These are phyloP conservation scores for Eucalyptus curtisii DNA, from an alignment of 345 rosid species.

Conservation along the genomic window DNA sequence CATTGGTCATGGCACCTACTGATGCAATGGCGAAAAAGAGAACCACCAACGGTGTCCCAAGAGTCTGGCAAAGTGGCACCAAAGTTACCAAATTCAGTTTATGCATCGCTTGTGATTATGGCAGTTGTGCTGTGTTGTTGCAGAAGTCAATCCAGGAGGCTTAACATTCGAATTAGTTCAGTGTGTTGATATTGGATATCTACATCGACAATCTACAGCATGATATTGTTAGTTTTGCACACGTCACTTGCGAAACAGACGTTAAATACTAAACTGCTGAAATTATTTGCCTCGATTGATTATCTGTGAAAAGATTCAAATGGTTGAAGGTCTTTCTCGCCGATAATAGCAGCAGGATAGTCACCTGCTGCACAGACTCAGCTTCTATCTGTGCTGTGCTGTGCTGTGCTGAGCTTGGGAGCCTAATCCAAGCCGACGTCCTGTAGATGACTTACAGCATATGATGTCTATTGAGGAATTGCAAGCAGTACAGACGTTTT, in stretches of 20 bases:
- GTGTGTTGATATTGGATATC: background rate
- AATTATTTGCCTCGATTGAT: background rate
- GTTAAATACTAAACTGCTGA: background rate
- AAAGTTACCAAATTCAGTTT: constrained; percentile 57
- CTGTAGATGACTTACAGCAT: background rate
- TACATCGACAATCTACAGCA: background rate
- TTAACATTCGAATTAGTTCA: background rate
- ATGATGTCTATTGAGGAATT: background rate
- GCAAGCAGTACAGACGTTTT: background rate
- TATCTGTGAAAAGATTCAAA: background rate
- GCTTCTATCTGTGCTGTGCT: background rate
- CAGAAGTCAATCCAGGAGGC: constrained; percentile 14
- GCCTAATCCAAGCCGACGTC: background rate
- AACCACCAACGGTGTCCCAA: constrained; percentile 64
- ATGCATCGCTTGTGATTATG: constrained; percentile 72
- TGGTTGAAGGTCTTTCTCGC: background rate
- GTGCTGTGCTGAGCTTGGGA: background rate
- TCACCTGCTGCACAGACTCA: background rate
- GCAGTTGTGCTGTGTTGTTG: constrained; percentile 44
- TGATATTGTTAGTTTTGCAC: background rate
- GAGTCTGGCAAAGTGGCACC: constrained; percentile 64
- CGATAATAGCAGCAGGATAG: background rate
- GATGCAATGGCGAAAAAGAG: constrained; percentile 69
- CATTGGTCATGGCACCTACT: constrained; percentile 69
- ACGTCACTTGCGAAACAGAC: background rate